Conservation (phyloP, 2,329 filamentous ascomycete species). For the Talaromyces sp. region DNA sequence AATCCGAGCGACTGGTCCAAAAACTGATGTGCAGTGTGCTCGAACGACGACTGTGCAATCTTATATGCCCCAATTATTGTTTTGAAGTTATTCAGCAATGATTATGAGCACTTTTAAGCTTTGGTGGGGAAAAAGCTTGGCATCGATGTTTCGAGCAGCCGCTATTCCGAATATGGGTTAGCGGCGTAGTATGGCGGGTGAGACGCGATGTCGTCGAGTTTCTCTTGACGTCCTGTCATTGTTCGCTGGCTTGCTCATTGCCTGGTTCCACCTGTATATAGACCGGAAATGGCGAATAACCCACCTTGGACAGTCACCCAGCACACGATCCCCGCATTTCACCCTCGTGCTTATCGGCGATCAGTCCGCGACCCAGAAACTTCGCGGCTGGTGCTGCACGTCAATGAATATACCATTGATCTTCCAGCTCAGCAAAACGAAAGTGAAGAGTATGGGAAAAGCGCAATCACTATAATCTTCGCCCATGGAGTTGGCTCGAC, state of each 20-base stretch:
- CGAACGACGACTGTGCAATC: neutral
- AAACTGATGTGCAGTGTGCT: neutral
- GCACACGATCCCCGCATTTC: conserved; percentile 5
- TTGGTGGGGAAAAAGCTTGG: neutral
- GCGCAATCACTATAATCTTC: conserved; percentile 6
- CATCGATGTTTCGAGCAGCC: too few relatives aligned
- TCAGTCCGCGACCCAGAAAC: conserved; percentile 3
- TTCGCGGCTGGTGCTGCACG: conserved; percentile 4
- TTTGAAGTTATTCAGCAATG: neutral
- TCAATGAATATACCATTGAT: conserved; percentile 4
- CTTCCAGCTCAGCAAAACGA: neutral
- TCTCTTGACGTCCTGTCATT: too few relatives aligned
- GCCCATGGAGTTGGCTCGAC: conserved; percentile 5
- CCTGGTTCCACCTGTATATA: too few relatives aligned
- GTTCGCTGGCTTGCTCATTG: too few relatives aligned
- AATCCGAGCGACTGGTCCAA: neutral
- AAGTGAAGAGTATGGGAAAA: neutral
- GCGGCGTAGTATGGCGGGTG: neutral
- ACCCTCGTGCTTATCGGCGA: conserved; percentile 6
- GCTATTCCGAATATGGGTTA: too few relatives aligned
- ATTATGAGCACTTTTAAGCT: neutral
- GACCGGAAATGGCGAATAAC: neutral
- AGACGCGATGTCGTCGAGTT: neutral
- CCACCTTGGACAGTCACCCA: conserved; percentile 4
- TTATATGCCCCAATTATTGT: neutral